Conservation (phyloP, 2,329 filamentous ascomycete genomes). For the Fusarium transvaalense region DNA sequence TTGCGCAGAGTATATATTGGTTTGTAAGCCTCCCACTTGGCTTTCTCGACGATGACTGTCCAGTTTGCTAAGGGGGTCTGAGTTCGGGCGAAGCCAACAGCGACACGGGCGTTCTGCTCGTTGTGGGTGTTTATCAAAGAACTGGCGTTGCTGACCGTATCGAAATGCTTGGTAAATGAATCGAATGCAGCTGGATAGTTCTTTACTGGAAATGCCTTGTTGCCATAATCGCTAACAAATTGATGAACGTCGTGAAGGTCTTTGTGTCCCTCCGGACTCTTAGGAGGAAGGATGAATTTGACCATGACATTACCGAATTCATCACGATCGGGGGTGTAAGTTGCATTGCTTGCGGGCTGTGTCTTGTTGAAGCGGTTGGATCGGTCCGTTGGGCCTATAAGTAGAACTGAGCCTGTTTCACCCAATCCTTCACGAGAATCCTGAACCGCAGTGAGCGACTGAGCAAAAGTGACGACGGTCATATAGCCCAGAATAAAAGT, state of each 20-base stretch:
- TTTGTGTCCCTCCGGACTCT: conserved; percentile 52
- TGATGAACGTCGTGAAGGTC: conserved; percentile 61
- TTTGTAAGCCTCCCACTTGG: conserved; percentile 77
- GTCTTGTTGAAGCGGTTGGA: conserved; percentile 73
- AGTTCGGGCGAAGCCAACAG: conserved; percentile 83
- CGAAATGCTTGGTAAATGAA: conserved; percentile 67
- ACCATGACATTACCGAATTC: conserved; percentile 61
- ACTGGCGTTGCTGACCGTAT: conserved; percentile 73
- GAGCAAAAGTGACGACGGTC: conserved; percentile 80
- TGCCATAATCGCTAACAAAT: conserved; percentile 56
- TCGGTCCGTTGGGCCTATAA: conserved; percentile 74
- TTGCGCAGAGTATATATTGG: conserved; percentile 82
- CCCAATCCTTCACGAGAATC: conserved; percentile 77
- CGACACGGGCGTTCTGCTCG: conserved; percentile 76
- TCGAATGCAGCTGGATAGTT: conserved; percentile 73
- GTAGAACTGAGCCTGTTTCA: conserved; percentile 74
- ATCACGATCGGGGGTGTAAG: conserved; percentile 55
- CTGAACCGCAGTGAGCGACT: conserved; percentile 72
- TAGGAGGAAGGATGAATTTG: conserved; percentile 72
- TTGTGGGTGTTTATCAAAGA: conserved; percentile 77
- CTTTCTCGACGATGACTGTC: conserved; percentile 85
- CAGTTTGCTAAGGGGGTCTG: conserved; percentile 79
- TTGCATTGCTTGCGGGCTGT: conserved; percentile 61
- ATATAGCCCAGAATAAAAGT: conserved; percentile 83
- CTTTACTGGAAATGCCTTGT: conserved; percentile 68